A percentile compares a stretch with the other conserved stretches of the same genome.
phyloP scores from a whole-genome alignment of 169 alveolate genomes.

The Neospora caninum region DNA sequence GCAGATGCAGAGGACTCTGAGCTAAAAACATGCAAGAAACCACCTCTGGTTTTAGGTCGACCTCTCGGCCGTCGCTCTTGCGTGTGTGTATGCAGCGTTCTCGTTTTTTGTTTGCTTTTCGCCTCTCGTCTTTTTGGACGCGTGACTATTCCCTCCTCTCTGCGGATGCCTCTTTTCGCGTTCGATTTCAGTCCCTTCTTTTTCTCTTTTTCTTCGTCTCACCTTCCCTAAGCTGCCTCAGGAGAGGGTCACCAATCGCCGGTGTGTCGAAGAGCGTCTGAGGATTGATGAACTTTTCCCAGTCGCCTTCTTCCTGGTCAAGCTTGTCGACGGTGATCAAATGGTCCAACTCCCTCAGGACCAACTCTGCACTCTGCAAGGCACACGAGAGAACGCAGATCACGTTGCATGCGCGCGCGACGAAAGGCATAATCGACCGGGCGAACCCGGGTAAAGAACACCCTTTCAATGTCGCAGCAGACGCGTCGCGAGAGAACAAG shows the following conservation, averaged over 20 bases:
- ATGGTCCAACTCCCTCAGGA: constrained; percentile 94
- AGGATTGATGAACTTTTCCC: constrained; percentile 83
- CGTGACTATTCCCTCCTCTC: too few species aligned
- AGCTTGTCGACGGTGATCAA: constrained; percentile 91
- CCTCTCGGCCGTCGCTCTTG: too few species aligned
- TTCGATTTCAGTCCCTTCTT: too few species aligned
- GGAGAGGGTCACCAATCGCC: constrained; percentile 73
- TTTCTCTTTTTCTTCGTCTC: neutral
- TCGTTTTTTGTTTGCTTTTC: too few species aligned
- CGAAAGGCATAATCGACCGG: neutral
- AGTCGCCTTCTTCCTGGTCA: constrained; percentile 90
- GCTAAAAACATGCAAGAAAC: too few species aligned
- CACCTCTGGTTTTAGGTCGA: too few species aligned
- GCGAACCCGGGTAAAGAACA: neutral
- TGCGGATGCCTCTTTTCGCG: too few species aligned
- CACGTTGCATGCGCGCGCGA: neutral
- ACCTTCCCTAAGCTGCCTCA: constrained; percentile 45
- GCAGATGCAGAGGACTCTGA: too few species aligned
- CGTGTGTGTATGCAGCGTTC: too few species aligned
- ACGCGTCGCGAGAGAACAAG: too few species aligned
- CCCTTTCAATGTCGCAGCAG: too few species aligned
- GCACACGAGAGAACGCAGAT: neutral
- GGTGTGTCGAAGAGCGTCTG: constrained; percentile 76
- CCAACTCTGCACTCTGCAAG: constrained; percentile 57
- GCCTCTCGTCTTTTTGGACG: too few species aligned